Conservation (phyloP, 1,139 yeast genomes). For the Sugiyamaella japonica region DNA sequence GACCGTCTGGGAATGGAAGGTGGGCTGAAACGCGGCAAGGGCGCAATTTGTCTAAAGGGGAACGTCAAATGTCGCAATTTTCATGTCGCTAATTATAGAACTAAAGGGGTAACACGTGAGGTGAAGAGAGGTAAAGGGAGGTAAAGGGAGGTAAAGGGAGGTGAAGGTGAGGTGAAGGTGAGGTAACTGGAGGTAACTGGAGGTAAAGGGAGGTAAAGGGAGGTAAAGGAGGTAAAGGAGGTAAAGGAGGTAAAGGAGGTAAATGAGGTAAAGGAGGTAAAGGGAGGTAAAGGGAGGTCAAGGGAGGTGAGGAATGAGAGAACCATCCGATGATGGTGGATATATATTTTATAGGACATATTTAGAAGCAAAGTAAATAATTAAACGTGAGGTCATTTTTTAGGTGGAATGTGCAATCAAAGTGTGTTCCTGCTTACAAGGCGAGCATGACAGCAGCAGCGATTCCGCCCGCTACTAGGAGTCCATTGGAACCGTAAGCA, state of each 20-base stretch:
- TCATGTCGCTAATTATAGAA: slow-evolving; percentile 8
- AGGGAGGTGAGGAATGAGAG: not conserved
- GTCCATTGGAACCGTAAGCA: slow-evolving; percentile 24
- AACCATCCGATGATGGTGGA: not conserved
- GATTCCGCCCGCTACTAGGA: slow-evolving; percentile 28
- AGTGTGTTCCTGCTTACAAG: slow-evolving; percentile 19
- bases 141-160: no score
- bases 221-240: no score
- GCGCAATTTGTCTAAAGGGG: not conserved
- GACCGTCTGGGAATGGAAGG: no score
- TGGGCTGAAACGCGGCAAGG: no score
- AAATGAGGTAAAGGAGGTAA: no score
- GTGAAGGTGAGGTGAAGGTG: no score
- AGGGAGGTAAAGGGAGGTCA: no score
- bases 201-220: no score
- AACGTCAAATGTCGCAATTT: not conserved
- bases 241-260: no score
- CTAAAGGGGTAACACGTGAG: no score
- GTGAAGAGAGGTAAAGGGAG: no score
- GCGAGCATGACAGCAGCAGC: slow-evolving; percentile 28
- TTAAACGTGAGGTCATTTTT: not conserved
- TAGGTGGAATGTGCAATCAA: not conserved
- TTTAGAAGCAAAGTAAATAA: not conserved
- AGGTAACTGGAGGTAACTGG: no score
- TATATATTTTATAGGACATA: not conserved